Conservation (phyloP, 2,329 filamentous ascomycete genomes). For the Ambrosiella xylebori region DNA sequence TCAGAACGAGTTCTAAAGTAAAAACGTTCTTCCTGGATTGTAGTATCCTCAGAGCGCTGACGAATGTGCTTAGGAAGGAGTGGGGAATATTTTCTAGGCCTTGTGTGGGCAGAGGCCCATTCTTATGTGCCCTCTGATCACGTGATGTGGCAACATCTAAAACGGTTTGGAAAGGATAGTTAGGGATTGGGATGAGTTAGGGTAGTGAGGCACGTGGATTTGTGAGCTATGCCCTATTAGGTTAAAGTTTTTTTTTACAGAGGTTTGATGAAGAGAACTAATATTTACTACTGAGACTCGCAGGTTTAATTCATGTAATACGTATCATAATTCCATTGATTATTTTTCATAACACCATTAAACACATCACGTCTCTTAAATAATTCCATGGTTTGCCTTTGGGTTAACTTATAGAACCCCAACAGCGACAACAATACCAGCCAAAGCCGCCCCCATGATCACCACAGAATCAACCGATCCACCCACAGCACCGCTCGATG, state of each 20-base stretch:
- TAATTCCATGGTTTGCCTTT: background rate
- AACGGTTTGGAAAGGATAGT: background rate
- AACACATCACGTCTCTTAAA: too few species aligned
- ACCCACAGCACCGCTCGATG: constrained; percentile 7
- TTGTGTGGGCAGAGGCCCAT: background rate
- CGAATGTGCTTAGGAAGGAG: background rate
- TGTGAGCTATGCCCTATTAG: background rate
- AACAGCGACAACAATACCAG: constrained; percentile 14
- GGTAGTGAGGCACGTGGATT: background rate
- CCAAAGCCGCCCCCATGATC: constrained; percentile 14
- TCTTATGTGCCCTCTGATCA: background rate
- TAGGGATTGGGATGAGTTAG: background rate
- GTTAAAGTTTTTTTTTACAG: too few species aligned
- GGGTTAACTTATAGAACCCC: constrained; percentile 14
- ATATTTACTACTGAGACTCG: too few species aligned
- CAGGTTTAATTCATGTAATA: too few species aligned
- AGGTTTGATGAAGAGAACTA: too few species aligned
- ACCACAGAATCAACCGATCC: constrained; percentile 10
- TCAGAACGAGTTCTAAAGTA: background rate
- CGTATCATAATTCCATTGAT: too few species aligned
- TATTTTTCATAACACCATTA: too few species aligned
- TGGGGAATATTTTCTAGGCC: background rate
- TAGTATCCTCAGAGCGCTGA: background rate
- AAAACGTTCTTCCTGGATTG: background rate
- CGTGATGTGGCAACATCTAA: background rate